Evolutionary conservation across 2,329 filamentous ascomycete species (phyloP).

Genomic region (Zalaria sp.): DNA sequence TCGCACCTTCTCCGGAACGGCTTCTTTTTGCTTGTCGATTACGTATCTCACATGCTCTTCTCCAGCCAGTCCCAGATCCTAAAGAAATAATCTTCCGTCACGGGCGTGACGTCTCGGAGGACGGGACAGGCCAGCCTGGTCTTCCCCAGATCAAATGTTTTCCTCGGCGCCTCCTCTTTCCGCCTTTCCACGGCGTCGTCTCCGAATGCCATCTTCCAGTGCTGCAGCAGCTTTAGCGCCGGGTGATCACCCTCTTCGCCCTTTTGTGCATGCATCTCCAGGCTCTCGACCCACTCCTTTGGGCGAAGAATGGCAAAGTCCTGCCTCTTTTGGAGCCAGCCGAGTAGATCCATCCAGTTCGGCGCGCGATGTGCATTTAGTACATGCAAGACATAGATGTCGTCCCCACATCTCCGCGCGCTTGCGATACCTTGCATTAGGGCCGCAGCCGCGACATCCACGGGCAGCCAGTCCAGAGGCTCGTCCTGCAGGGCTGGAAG

Average conservation of each 20-base stretch:
- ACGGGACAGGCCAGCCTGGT: conserved; percentile 20
- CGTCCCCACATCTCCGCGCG: conserved; percentile 9
- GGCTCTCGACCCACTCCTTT: conserved; percentile 26
- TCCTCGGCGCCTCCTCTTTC: conserved; percentile 4
- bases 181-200: not conserved
- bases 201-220: conserved; percentile 34
- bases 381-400: conserved; percentile 30
- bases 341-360: conserved; percentile 32
- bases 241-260: conserved; percentile 22
- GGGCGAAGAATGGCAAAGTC: conserved; percentile 27
- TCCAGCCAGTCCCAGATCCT: conserved; percentile 29
- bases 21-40: no score
- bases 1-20: no score
- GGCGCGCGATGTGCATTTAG: conserved; percentile 31
- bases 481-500: conserved; percentile 26
- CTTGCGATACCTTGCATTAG: conserved; percentile 23
- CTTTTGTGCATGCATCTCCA: conserved; percentile 10
- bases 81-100: conserved; percentile 28
- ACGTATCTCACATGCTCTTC: conserved; percentile 10
- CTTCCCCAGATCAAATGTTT: conserved; percentile 20
- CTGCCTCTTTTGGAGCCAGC: conserved; percentile 25
- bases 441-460: conserved; percentile 29
- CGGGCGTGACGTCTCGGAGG: conserved; percentile 22
- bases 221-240: conserved; percentile 31
- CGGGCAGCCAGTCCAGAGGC: conserved; percentile 31